Percentiles rank a stretch among this genome's conserved stretches.
phyloP scores from a whole-genome alignment of 805 yeast species.

The Ogataea nonfermentans region DNA sequence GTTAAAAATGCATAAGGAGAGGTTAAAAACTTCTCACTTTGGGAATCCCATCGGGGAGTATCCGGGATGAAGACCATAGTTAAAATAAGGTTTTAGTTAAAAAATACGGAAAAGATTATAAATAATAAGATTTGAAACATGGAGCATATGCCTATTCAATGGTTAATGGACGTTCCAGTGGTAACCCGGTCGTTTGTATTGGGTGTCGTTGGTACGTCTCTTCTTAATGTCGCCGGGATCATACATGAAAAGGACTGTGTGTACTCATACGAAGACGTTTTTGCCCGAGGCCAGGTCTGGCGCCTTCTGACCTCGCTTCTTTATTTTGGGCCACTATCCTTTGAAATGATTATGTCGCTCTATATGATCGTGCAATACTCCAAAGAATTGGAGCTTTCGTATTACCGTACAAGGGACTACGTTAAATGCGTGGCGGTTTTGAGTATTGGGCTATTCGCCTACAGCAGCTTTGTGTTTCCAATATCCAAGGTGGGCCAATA shows the following conservation, averaged over 20 bases:
- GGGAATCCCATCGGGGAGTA: slow-evolving; percentile 15
- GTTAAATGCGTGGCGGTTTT: slow-evolving; percentile 38
- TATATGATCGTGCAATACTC: slow-evolving; percentile 39
- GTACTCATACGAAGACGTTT: slow-evolving; percentile 39
- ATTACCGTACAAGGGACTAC: slow-evolving; percentile 34
- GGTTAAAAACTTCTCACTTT: slow-evolving; percentile 30
- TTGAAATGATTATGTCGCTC: slow-evolving; percentile 35
- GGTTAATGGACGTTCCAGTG: slow-evolving; percentile 44
- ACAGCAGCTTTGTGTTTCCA: slow-evolving; percentile 30
- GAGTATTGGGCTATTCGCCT: slow-evolving; percentile 31
- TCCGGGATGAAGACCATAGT: slow-evolving; percentile 5
- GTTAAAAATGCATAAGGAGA: slow-evolving; percentile 53
- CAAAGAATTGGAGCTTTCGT: slow-evolving; percentile 38
- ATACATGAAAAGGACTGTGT: slow-evolving; percentile 32
- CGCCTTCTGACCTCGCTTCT: slow-evolving; percentile 39
- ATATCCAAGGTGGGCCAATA: slow-evolving; percentile 38
- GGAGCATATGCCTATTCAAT: slow-evolving; percentile 40
- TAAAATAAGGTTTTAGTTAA: background rate
- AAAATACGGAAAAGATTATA: background rate
- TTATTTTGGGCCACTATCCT: slow-evolving; percentile 40
- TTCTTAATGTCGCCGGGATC: slow-evolving; percentile 34
- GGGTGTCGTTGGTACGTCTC: slow-evolving; percentile 34
- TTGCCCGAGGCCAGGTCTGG: slow-evolving; percentile 37
- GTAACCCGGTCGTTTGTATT: slow-evolving; percentile 41
- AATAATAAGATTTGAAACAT: slow-evolving; percentile 12